Evolutionary conservation across 78 protist species (phyloP).

Genomic region (Speleostelium caveatum): DNA sequence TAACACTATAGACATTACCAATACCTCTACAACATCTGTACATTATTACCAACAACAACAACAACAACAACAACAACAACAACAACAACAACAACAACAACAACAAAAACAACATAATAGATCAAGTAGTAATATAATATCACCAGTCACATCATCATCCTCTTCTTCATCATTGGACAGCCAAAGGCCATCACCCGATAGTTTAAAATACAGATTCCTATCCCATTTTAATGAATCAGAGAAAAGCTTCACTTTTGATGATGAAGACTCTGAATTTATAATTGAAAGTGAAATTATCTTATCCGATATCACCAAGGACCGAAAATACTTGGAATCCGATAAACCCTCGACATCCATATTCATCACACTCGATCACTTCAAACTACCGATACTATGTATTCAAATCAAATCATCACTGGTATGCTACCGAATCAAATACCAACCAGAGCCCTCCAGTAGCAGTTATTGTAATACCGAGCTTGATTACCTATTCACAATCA

Average conservation of each 20-base stretch:
- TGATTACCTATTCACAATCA: conserved; percentile 11
- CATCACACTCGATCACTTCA: conserved; percentile 13
- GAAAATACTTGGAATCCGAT: background rate
- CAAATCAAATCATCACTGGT: background rate
- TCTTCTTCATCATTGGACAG: background rate
- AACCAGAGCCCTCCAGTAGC: background rate
- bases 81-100: background rate
- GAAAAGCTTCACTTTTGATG: conserved; percentile 1
- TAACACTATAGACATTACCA: no score
- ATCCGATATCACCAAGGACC: background rate
- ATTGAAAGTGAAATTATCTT: conserved; percentile 23
- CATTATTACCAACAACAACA: background rate
- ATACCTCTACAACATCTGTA: no score
- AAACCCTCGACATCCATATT: background rate
- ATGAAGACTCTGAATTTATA: conserved; percentile 19
- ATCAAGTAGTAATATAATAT: background rate
- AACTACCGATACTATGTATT: conserved; percentile 5
- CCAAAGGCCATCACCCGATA: no score
- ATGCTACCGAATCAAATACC: background rate
- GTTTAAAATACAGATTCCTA: conserved; percentile 7
- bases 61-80: background rate
- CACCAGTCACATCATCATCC: background rate
- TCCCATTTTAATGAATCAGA: conserved; percentile 16
- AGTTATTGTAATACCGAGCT: background rate
- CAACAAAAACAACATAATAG: background rate